Conservation (phyloP, 164 flowering plant species). For the Warburgia ugandensis region DNA sequence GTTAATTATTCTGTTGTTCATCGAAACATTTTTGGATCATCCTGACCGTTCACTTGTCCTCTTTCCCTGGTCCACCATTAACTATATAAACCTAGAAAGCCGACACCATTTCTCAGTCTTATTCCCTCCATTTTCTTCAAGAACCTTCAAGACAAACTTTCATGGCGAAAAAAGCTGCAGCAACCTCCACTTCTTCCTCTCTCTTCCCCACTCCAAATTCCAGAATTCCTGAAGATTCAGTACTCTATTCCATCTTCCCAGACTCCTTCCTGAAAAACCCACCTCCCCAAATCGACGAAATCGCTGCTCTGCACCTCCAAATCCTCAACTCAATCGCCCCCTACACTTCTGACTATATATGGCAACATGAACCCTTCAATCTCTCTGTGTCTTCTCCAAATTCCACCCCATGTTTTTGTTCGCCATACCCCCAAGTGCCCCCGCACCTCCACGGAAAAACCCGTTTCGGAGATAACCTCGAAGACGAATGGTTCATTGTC, state of each 20-base stretch:
- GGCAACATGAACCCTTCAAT: slow-evolving; percentile 85
- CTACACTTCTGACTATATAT: slow-evolving; percentile 48
- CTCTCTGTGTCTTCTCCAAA: slow-evolving; percentile 33
- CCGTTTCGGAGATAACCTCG: slow-evolving; percentile 77
- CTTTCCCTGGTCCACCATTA: too few species aligned
- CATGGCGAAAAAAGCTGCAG: too few species aligned
- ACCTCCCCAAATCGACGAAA: slow-evolving; percentile 11
- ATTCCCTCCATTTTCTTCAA: too few species aligned
- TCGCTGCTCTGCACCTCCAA: slow-evolving; percentile 62
- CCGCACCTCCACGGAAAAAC: slow-evolving; percentile 68
- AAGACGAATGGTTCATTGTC: slow-evolving; percentile 94
- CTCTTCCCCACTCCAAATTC: too few species aligned
- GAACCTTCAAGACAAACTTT: too few species aligned
- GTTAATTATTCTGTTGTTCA: too few species aligned
- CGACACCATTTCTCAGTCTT: too few species aligned
- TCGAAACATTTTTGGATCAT: too few species aligned
- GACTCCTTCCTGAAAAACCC: slow-evolving; percentile 29
- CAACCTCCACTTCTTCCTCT: too few species aligned
- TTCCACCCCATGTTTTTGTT: slow-evolving; percentile 16
- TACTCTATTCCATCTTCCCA: slow-evolving; percentile 61
- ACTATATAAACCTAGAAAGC: too few species aligned
- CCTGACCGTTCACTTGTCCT: too few species aligned
- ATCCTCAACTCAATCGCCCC: slow-evolving; percentile 48
- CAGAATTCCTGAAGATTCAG: slow-evolving; percentile 70
- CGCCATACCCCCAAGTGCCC: slow-evolving; percentile 10